Base-by-base conservation (phyloP, 2,329 filamentous ascomycete genomes). In the Talaromyces rugulosus region DNA sequence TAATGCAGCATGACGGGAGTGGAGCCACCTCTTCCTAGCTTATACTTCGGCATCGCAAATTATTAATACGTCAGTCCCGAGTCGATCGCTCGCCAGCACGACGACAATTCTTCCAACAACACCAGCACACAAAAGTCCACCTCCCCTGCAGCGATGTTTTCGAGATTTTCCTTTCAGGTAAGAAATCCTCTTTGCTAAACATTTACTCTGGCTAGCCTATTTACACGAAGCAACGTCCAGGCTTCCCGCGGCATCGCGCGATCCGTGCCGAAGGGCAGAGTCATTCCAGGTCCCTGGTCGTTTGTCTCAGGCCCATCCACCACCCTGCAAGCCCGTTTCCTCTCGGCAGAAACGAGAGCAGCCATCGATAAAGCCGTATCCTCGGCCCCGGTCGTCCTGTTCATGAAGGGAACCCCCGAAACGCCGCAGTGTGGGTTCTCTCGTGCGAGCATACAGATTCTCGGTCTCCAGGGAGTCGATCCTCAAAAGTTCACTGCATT, bases 361-460 rank as follows among this genome's bases (percentile, higher is more conserved):
- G 92, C 93, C 30, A 99, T 99, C 71, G 91, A 97, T 77, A 91
- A 92, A 76, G 94, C 94, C 34, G 89, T 99, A 16, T 83, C 81
- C 28, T 93, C 92, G 0, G 90, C 93, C 0, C 94, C 94, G 2
- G 94, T 99, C 0, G 95, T 99, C 0, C 84, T 99, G 62, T 99
- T 99, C 83, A 99, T 99, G 95, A 99, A 99, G 82, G 95, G 95
- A 63, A 98, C 95, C 1, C 95, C 95, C 62, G 93, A 97, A 80
- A 91, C 87, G 64, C 95, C 95, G 23, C 93, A 97, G 78, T 99
- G 95, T 79, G 95, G 95, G 53, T 99, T 97, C 83, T 98, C 94
- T 63, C 87, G 93, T 70, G 94, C 94, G 60, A 92, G 86, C 74
- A 96, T 99, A 75, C 93, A 98, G 82, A 93, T 99, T 71, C 83